Evolutionary conservation across 1,284 basidiomycete species (phyloP).

Genomic region (Neotropicomus parvogracilis): DNA sequence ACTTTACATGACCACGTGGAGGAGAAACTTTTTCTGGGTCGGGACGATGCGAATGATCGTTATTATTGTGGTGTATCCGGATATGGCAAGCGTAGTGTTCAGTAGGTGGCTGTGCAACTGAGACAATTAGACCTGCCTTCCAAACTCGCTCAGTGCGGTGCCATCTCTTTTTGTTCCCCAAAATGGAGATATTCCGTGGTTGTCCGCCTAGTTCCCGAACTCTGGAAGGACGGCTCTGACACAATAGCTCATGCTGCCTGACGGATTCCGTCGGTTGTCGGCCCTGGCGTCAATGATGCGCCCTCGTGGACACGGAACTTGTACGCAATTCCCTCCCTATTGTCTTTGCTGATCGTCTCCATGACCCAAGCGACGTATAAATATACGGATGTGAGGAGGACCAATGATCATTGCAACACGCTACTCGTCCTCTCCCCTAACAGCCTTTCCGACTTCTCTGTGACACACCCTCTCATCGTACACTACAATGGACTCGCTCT

Average conservation of each 20-base stretch:
- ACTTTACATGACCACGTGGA: not conserved
- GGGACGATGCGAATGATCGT: not conserved
- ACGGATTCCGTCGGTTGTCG: constrained; percentile 4
- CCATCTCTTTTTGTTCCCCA: constrained; percentile 3
- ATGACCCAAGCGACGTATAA: constrained; percentile 18
- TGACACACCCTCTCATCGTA: constrained; percentile 8
- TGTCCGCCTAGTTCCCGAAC: too few species aligned
- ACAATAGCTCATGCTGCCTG: constrained; percentile 1
- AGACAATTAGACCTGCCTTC: constrained; percentile 23
- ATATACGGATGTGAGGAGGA: constrained; percentile 7
- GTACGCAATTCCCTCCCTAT: constrained; percentile 13
- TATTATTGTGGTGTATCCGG: constrained; percentile 4
- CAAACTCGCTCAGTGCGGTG: not conserved
- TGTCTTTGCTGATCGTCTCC: constrained; percentile 12
- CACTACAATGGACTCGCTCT: constrained; percentile 21
- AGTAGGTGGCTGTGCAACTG: constrained; percentile 19
- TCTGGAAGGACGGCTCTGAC: not conserved
- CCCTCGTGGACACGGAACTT: constrained; percentile 3
- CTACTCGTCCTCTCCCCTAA: constrained; percentile 7
- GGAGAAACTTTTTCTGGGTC: not conserved
- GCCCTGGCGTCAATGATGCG: constrained; percentile 1
- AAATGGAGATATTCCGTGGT: not conserved
- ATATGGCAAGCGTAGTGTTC: constrained; percentile 27
- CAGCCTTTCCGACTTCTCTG: constrained; percentile 3
- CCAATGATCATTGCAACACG: not conserved